Percentiles rank a stretch among this genome's conserved stretches.
These are phyloP conservation scores for Ensete ventricosum DNA, from an alignment of 176 grass and related monocot genomes.

Conservation along the genomic window DNA sequence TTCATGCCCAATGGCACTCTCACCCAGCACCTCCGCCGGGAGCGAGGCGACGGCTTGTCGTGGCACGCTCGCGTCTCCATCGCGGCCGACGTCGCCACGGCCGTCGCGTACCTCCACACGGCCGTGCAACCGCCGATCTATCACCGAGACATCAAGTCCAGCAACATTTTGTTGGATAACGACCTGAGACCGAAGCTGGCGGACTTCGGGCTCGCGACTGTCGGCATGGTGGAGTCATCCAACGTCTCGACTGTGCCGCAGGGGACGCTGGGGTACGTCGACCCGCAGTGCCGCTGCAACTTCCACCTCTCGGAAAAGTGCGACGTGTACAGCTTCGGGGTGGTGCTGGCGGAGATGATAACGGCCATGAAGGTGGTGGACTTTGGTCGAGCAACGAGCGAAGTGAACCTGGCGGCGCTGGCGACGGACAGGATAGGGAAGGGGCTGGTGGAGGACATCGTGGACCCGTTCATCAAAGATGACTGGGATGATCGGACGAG, in stretches of 20 bases:
- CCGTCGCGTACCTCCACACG: conserved; percentile 64
- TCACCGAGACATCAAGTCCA: conserved; percentile 93
- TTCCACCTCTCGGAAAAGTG: conserved; percentile 95
- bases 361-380: conserved; percentile 91
- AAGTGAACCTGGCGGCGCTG: conserved; percentile 74
- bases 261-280: conserved; percentile 89
- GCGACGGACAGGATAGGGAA: conserved; percentile 55
- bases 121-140: conserved; percentile 58
- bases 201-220: conserved; percentile 79
- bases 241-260: conserved; percentile 87
- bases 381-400: conserved; percentile 43
- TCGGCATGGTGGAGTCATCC: conserved; percentile 26
- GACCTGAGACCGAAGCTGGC: conserved; percentile 56
- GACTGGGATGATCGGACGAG: conserved; percentile 35
- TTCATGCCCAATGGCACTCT: conserved; percentile 83
- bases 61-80: conserved; percentile 51
- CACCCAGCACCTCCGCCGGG: conserved; percentile 42
- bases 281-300: conserved; percentile 86
- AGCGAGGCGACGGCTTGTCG: conserved; percentile 10
- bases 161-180: conserved; percentile 74
- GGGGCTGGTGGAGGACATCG: conserved; percentile 51
- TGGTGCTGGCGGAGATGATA: conserved; percentile 87
- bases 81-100: conserved; percentile 45
- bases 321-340: conserved; percentile 98
- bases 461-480: conserved; percentile 43